Conservation (phyloP, 257 asterid species). For the Nicotiana attenuata region DNA sequence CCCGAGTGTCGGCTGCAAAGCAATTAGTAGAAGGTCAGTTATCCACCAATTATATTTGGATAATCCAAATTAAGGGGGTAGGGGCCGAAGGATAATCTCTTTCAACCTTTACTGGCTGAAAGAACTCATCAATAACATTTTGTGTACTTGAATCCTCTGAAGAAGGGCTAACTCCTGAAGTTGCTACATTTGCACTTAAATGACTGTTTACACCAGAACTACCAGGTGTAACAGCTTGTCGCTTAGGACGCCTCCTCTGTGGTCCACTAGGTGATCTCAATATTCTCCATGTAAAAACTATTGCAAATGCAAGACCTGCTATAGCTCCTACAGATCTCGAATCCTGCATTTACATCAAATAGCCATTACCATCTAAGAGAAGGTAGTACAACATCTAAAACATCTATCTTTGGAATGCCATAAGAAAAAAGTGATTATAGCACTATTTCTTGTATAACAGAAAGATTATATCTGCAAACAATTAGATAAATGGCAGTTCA, state of each 20-base stretch:
- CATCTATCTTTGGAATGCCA: background rate
- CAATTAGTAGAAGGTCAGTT: background rate
- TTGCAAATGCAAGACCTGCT: constrained; percentile 78
- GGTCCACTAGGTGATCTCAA: constrained; percentile 58
- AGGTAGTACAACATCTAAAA: constrained; percentile 1
- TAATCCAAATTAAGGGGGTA: background rate
- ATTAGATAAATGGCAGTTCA: background rate
- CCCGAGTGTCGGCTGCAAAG: constrained; percentile 56
- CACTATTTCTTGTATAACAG: background rate
- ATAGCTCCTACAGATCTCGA: constrained; percentile 69
- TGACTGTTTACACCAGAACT: constrained; percentile 43
- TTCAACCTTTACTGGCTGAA: constrained; percentile 72
- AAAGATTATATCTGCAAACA: background rate
- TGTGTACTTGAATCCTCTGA: constrained; percentile 56
- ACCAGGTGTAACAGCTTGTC: constrained; percentile 51
- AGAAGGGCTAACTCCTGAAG: constrained; percentile 36
- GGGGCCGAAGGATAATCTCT: background rate
- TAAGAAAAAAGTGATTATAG: background rate
- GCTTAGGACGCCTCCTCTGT: constrained; percentile 62
- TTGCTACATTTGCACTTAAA: constrained; percentile 28
- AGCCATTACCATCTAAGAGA: background rate
- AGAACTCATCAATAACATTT: constrained; percentile 74
- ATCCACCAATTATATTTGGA: constrained; percentile 1
- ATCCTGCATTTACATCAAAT: constrained; percentile 43
- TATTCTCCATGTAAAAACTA: constrained; percentile 84